phyloP scores from a whole-genome alignment of 352 stramenopile genomes.

The Globisporangium mamillatum region DNA sequence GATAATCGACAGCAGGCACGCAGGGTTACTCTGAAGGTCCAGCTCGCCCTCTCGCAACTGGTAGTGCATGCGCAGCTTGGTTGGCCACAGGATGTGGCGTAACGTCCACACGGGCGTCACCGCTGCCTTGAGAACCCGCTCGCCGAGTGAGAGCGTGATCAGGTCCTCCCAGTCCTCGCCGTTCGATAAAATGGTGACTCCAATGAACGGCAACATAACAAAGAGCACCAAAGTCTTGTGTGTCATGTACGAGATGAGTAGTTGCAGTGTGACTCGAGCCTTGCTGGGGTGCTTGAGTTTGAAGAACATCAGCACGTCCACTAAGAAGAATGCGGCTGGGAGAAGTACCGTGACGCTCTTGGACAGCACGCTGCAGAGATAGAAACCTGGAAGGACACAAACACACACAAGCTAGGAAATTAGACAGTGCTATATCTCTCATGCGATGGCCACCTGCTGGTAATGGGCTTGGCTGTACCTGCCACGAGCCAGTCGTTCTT shows the following conservation, averaged over 20 bases:
- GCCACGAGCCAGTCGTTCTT: slow-evolving; percentile 1
- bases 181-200: slow-evolving; percentile 45
- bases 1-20: slow-evolving; percentile 33
- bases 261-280: not conserved
- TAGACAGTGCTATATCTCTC: not conserved
- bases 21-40: slow-evolving; percentile 21
- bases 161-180: slow-evolving; percentile 37
- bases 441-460: too few relatives aligned
- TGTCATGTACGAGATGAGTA: slow-evolving; percentile 16
- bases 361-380: slow-evolving; percentile 15
- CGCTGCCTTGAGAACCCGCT: slow-evolving; percentile 49
- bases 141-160: slow-evolving; percentile 28
- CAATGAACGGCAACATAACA: slow-evolving; percentile 28
- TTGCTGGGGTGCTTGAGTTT: not conserved
- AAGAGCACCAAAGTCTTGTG: slow-evolving; percentile 26
- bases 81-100: slow-evolving; percentile 40
- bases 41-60: slow-evolving; percentile 37
- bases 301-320: not conserved
- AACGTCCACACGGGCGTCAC: slow-evolving; percentile 37
- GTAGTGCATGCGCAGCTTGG: slow-evolving; percentile 54
- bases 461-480: not conserved
- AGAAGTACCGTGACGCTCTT: slow-evolving; percentile 14
- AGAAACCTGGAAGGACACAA: slow-evolving; percentile 3
- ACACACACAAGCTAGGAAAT: not conserved
- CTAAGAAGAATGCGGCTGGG: slow-evolving; percentile 5